Base-by-base conservation (phyloP, 352 stramenopile genomes). In the Pythium utonaiense region DNA sequence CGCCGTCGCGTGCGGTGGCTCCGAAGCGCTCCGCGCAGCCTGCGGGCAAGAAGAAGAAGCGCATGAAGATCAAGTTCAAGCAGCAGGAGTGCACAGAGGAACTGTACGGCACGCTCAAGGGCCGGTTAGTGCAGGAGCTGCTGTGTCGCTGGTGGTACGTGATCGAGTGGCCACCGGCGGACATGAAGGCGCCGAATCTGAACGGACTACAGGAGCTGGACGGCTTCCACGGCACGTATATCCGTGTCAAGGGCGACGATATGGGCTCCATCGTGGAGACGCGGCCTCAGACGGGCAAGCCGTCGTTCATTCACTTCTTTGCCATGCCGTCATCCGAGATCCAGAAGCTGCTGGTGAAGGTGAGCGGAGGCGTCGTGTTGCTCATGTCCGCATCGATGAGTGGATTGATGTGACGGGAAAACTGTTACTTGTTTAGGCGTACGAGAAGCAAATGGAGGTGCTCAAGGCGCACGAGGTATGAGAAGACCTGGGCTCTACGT, bases 101-200 rank as follows among this genome's bases (percentile, higher is more conserved):
- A 50, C 69, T 95, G 21, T 95, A 95, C 53, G 64, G 86, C 48
- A 80, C 85, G 49, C 69, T 91, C 17, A 95, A 95, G 67, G 85
- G 85, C 0, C 71, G 70, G 44, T 49, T 95, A 12, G 80, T 74
- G 13, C 85, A 95, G 60, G 78, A 93, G 61, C 62, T 95, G 48
- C 61, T 95, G 42, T 95, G 85, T 67, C 80, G 85, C 21, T 95
- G 85, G 85, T 95, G 85, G 85, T 95, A 95, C 48, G 85, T 82
- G 9, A 69, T 95, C 25, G 72, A 91, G 56, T 95, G 85, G 85
- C 85, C 85, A 12, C 73, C 78, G 0, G 60, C 61, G 13, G 72
- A 88, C 22, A 64, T 53, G 40, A 62, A 65, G 24, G 41, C 51
- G 48, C 63, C 70, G 75, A 91, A 82, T 67, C 54, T 81, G 28